These are phyloP conservation scores for Cruciata laevipes DNA, from an alignment of 257 asterid species.

Conservation along the genomic window DNA sequence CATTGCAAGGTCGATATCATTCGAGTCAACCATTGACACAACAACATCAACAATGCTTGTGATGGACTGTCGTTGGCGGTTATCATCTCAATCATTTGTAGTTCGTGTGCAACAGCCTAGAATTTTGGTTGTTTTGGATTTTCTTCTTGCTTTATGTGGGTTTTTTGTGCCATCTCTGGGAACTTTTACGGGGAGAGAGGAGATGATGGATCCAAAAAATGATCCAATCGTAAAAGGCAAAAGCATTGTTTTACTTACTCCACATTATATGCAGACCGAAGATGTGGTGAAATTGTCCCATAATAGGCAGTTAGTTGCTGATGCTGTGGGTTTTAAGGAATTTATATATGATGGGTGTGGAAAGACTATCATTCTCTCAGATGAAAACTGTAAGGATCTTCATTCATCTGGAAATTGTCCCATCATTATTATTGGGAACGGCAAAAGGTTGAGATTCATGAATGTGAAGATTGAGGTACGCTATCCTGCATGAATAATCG, in stretches of 20 bases:
- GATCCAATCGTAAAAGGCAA: conserved; percentile 73
- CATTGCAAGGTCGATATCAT: conserved; percentile 53
- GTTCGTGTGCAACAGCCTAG: conserved; percentile 97
- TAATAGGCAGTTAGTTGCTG: conserved; percentile 70
- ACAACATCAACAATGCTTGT: conserved; percentile 90
- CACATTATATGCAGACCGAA: conserved; percentile 63
- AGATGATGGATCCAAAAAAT: conserved; percentile 83
- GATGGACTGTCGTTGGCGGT: conserved; percentile 98
- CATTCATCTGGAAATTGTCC: conserved; percentile 46
- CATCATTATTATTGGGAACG: conserved; percentile 81
- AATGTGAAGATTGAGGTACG: conserved; percentile 93
- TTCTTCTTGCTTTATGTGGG: conserved; percentile 85
- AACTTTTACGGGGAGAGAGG: conserved; percentile 92
- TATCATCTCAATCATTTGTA: conserved; percentile 80
- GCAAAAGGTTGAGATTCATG: conserved; percentile 75
- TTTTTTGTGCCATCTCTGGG: conserved; percentile 96
- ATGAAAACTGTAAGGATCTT: conserved; percentile 48
- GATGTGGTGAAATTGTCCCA: conserved; percentile 76
- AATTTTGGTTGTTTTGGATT: conserved; percentile 88
- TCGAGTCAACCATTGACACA: conserved; percentile 42
- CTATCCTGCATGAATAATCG: neutral
- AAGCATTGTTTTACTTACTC: conserved; percentile 55
- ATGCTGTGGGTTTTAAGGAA: conserved; percentile 74
- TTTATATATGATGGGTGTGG: conserved; percentile 94
- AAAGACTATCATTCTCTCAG: conserved; percentile 58